Base-by-base conservation (phyloP, 441 rosid species). In the Melastoma candidum region DNA sequence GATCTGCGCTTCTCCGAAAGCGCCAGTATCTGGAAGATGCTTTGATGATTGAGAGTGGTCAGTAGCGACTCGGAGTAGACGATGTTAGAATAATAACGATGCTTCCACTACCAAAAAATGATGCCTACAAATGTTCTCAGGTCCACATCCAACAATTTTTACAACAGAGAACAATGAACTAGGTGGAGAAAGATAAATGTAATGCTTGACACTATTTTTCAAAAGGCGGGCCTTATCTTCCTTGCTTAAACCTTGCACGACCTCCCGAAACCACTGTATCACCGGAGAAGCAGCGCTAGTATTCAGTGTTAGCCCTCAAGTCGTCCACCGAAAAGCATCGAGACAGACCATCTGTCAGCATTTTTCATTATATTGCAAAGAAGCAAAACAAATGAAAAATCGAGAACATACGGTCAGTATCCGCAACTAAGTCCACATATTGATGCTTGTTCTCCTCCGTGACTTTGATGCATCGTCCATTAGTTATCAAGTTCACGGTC, bases 261-360 rank as follows among this genome's bases (percentile, higher is more conserved):
- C 95, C 77, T 90, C 96, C 98, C 98, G 87, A 74, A 90, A 90
- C 96, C 96, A 87, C 67, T 87, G 98, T 64, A 87, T 82, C 54
- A 83, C 76, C 17, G 87, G 87, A 50, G 96, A 87, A 61, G 87
- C 96, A 56, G 84, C 81, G 68, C 95, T 87, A 87, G 60, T 90
- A 90, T 74, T 87, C 96, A 0, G 98, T 83, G 68, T 87, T 90
- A 51, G 72, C 87, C 74, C 90, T 83, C 90, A 90, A 71, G 72
- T 90, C 95, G 57, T 87, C 98, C 86, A 90, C 98, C 87, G 73
- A 29, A 59, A 73, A 26, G 58, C 48, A 66, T 27, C 24, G 4
- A 57, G 12, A 12, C 60, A 32, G 41, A 32, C 32, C 22, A 49
- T 26, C 8, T 13, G 24, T 32, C 7, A 32, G 5, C 41, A 32